phyloP scores from a whole-genome alignment of 768 basidiomycete genomes.

The Fomitopsis serialis region DNA sequence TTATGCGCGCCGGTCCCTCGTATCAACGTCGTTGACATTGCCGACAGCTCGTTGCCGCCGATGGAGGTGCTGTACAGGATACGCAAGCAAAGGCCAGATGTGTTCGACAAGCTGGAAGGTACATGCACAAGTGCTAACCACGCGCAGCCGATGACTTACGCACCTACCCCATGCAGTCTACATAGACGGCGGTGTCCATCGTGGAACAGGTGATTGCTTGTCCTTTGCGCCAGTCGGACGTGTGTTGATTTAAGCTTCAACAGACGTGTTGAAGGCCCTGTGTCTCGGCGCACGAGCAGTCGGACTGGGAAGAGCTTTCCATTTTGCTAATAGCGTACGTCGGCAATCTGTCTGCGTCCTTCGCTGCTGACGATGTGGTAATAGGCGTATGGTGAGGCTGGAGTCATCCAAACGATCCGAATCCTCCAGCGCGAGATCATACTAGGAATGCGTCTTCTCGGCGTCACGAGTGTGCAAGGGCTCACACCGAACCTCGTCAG shows the following conservation, averaged over 20 bases:
- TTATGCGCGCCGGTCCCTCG: slow-evolving; percentile 8
- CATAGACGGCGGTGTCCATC: slow-evolving; percentile 77
- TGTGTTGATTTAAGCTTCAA: no score
- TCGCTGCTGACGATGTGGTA: slow-evolving; percentile 1
- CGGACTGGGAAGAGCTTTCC: slow-evolving; percentile 79
- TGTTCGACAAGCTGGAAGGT: slow-evolving; percentile 72
- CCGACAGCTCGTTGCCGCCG: slow-evolving; percentile 72
- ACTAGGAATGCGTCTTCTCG: slow-evolving; percentile 70
- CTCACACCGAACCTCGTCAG: slow-evolving; percentile 72
- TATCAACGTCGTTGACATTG: slow-evolving; percentile 3
- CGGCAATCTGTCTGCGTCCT: slow-evolving; percentile 5
- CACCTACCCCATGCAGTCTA: slow-evolving; percentile 51
- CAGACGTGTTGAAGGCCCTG: slow-evolving; percentile 85
- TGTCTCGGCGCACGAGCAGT: slow-evolving; percentile 86
- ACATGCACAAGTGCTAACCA: slow-evolving; percentile 3
- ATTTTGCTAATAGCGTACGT: slow-evolving; percentile 77
- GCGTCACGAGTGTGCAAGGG: slow-evolving; percentile 58
- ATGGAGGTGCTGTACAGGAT: slow-evolving; percentile 75
- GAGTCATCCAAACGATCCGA: slow-evolving; percentile 57
- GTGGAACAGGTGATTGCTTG: slow-evolving; percentile 61
- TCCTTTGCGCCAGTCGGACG: not conserved
- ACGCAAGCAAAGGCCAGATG: slow-evolving; percentile 66
- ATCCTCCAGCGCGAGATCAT: slow-evolving; percentile 77
- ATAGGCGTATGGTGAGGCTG: slow-evolving; percentile 72
- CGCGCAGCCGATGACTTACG: not conserved